These are phyloP conservation scores for Verticillium albo-atrum DNA, from an alignment of 2,329 filamentous ascomycete species.

Conservation along the genomic window DNA sequence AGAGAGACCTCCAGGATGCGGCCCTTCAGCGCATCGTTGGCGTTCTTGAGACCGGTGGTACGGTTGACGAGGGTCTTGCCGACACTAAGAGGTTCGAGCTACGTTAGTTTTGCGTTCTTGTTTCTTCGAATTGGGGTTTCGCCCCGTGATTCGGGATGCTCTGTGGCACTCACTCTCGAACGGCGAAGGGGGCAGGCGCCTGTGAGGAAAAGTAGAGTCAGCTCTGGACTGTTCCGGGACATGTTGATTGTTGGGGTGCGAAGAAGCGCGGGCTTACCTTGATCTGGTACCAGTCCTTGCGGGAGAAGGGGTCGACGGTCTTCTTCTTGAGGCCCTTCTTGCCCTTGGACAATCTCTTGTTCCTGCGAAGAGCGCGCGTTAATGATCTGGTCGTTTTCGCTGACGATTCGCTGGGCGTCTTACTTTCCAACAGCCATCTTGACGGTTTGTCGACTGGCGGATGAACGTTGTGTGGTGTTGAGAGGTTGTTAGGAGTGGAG, in stretches of 20 bases:
- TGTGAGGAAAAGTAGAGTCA: constrained; percentile 27
- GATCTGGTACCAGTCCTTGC: constrained; percentile 99
- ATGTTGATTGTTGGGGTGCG: background rate
- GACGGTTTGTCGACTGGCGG: constrained; percentile 43
- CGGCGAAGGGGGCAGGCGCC: constrained; percentile 93
- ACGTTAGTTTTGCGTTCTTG: constrained; percentile 1
- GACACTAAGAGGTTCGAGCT: constrained; percentile 60
- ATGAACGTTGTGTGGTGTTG: constrained; percentile 38
- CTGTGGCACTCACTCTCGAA: constrained; percentile 81
- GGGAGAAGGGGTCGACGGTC: constrained; percentile 92
- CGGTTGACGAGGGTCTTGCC: constrained; percentile 99
- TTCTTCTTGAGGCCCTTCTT: constrained; percentile 99
- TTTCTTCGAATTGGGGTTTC: constrained; percentile 25
- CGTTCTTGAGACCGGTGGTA: constrained; percentile 99
- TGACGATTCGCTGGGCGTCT: constrained; percentile 20
- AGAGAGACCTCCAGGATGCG: constrained; percentile 98
- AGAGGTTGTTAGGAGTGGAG: constrained; percentile 26
- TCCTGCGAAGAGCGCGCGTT: constrained; percentile 51
- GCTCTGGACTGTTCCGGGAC: constrained; percentile 7
- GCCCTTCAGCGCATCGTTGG: constrained; percentile 98
- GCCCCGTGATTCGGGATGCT: background rate
- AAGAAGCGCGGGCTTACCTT: constrained; percentile 59
- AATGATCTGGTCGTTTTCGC: constrained; percentile 6
- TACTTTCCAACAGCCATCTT: constrained; percentile 60
- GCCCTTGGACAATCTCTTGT: constrained; percentile 99